Percentiles rank a stretch among this genome's conserved stretches.
phyloP scores from a whole-genome alignment of 1,139 yeast genomes.

The Pneumocystis carinii region DNA sequence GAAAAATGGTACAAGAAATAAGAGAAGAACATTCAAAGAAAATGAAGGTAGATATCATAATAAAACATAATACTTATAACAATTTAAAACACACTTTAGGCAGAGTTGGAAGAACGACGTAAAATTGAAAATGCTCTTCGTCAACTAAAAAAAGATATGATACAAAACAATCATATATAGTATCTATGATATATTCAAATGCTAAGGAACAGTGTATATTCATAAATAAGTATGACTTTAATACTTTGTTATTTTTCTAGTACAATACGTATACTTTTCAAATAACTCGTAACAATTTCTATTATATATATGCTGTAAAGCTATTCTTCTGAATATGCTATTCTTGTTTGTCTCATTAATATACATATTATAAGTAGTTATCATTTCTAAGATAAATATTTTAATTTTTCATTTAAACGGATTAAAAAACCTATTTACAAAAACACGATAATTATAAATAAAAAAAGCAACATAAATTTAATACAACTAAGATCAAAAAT shows the following conservation, averaged over 20 bases:
- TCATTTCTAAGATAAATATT: background rate
- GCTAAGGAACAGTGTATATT: background rate
- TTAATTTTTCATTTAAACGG: background rate
- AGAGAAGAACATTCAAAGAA: conserved; percentile 12
- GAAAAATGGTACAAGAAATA: conserved; percentile 15
- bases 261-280: background rate
- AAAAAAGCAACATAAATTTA: background rate
- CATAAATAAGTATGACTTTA: background rate
- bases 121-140: conserved; percentile 13
- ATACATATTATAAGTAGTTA: background rate
- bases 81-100: conserved; percentile 2
- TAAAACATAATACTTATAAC: background rate
- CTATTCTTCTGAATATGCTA: background rate
- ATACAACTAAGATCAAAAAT: background rate
- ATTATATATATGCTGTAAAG: background rate
- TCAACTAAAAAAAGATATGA: conserved; percentile 10
- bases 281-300: background rate
- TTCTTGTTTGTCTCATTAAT: background rate
- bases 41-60: conserved; percentile 2
- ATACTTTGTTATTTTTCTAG: background rate
- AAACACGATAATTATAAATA: background rate
- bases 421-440: background rate
- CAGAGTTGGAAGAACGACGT: conserved; percentile 16
- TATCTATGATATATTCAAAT: background rate
- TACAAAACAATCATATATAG: conserved; percentile 4